Base-by-base conservation (phyloP, 2,329 filamentous ascomycete species). In the Colletotrichum gigasporum region DNA sequence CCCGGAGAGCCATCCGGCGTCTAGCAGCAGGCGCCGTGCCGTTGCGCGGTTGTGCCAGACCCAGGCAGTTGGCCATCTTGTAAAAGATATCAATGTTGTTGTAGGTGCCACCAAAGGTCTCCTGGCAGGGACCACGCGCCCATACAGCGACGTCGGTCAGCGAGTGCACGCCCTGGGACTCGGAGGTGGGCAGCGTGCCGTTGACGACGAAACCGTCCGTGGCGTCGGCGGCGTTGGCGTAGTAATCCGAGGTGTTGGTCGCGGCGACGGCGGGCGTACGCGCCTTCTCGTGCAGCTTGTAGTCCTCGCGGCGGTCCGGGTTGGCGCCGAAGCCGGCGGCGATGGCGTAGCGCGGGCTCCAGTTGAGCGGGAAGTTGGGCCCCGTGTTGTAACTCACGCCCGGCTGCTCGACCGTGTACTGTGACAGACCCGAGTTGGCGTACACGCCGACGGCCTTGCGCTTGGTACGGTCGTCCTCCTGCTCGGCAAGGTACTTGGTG, bases 321-420 rank as follows among this genome's bases (percentile, higher is more conserved):
- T 86, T 85, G 30, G 91, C 91, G 50, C 83, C 87, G 32, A 93
- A 77, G 53, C 93, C 93, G 39, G 88, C 85, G 59, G 91, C 92
- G 52, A 96, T 87, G 62, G 91, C 91, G 79, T 95, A 96, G 30
- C 93, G 87, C 12, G 93, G 93, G 74, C 93, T 90, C 92, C 93
- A 96, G 81, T 93, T 93, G 67, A 86, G 83, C 18, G 93, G 93
- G 83, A 96, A 96, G 80, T 91, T 87, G 69, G 87, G 83, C 53
- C 90, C 90, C 20, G 91, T 91, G 70, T 85, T 85, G 82, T 95
- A 95, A 61, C 86, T 86, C 68, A 91, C 83, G 64, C 85, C 85
- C 35, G 81, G 78, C 67, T 80, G 78, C 57, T 83, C 79, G 41
- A 86, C 80, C 4, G 86, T 88, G 83, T 96, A 96, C 76, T 94